phyloP scores from a whole-genome alignment of 352 stramenopile genomes.

The Paralagenidium karlingii region DNA sequence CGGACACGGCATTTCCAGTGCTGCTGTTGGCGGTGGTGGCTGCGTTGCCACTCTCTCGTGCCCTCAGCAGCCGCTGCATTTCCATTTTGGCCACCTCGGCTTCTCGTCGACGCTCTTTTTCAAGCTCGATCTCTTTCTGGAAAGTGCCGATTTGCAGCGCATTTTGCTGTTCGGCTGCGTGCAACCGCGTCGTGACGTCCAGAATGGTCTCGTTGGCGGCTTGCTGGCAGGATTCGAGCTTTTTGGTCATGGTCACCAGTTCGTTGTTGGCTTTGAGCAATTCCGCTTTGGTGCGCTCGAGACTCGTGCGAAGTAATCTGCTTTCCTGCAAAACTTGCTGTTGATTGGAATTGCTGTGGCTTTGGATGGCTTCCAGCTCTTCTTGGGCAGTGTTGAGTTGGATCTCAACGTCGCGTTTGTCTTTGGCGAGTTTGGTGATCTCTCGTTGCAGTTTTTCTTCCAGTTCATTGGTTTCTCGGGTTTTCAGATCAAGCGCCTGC shows the following conservation, averaged over 20 bases:
- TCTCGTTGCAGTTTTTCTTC: constrained; percentile 44
- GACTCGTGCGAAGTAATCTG: constrained; percentile 22
- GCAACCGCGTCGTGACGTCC: constrained; percentile 28
- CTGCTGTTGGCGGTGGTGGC: background rate
- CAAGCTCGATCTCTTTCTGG: constrained; percentile 40
- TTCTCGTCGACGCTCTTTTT: constrained; percentile 39
- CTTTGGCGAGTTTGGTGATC: constrained; percentile 18
- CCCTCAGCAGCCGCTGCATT: constrained; percentile 19
- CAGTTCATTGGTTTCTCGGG: constrained; percentile 25
- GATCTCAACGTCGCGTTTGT: constrained; percentile 46
- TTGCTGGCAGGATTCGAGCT: constrained; percentile 33
- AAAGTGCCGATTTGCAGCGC: constrained; percentile 18
- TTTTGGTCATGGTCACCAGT: constrained; percentile 24
- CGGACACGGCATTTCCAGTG: constrained; percentile 9
- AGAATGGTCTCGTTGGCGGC: constrained; percentile 49
- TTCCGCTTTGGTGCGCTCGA: constrained; percentile 51
- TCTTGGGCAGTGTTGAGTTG: constrained; percentile 30
- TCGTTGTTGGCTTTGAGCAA: constrained; percentile 24
- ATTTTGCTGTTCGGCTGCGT: constrained; percentile 40
- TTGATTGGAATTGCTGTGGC: too few relatives aligned
- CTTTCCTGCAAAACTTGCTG: constrained; percentile 32
- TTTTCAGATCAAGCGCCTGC: constrained; percentile 31
- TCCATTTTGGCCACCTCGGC: constrained; percentile 47
- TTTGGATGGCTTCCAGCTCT: constrained; percentile 32
- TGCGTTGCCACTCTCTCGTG: too few relatives aligned